phyloP scores from a whole-genome alignment of 352 stramenopile species.

The Globisporangium lucens region DNA sequence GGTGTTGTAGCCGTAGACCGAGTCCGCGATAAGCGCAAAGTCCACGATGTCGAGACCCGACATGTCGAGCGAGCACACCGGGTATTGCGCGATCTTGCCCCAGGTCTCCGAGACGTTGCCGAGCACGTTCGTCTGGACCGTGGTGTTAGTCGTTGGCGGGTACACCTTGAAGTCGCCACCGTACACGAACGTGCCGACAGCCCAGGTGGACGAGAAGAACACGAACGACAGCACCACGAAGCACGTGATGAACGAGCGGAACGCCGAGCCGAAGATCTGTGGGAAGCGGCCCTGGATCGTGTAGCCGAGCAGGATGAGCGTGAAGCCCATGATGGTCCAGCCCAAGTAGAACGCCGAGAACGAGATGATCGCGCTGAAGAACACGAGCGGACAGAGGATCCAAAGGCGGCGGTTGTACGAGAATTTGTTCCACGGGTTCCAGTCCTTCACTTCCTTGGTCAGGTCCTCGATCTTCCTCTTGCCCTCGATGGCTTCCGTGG shows the following conservation, averaged over 20 bases:
- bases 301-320: constrained; percentile 71
- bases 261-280: constrained; percentile 78
- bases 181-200: constrained; percentile 84
- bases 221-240: constrained; percentile 85
- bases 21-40: constrained; percentile 83
- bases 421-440: constrained; percentile 80
- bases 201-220: constrained; percentile 87
- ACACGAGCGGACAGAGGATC: constrained; percentile 65
- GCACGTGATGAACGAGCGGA: constrained; percentile 83
- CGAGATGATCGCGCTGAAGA: constrained; percentile 80
- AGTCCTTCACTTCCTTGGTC: constrained; percentile 37
- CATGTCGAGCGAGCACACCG: constrained; percentile 72
- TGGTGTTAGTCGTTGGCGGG: constrained; percentile 32
- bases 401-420: constrained; percentile 60
- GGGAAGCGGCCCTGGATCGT: constrained; percentile 83
- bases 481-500: constrained; percentile 54
- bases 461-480: constrained; percentile 50
- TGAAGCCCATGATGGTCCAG: constrained; percentile 81
- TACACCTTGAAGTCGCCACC: constrained; percentile 80
- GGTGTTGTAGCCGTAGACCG: constrained; percentile 80
- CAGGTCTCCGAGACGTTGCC: constrained; percentile 31
- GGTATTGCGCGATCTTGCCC: constrained; percentile 69
- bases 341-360: constrained; percentile 77
- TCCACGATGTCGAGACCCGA: constrained; percentile 68
- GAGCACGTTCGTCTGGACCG: constrained; percentile 21